phyloP scores from a whole-genome alignment of 345 rosid species.

The Geranium rotundifolium region DNA sequence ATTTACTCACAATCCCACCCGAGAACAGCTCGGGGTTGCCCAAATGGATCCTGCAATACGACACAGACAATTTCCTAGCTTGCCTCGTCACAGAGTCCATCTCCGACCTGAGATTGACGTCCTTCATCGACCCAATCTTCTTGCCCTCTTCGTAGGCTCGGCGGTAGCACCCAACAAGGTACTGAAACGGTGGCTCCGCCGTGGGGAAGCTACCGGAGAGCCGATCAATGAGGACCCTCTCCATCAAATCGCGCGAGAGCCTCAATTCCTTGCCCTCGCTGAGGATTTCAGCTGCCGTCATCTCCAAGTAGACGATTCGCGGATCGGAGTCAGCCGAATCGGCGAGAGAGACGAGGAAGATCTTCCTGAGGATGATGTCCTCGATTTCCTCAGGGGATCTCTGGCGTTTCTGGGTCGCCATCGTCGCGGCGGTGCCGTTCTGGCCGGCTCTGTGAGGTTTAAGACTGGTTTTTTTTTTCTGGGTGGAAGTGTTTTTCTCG shows the following conservation, averaged over 20 bases:
- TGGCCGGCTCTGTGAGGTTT: background rate
- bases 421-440: conserved; percentile 6
- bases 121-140: conserved; percentile 82
- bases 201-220: conserved; percentile 52
- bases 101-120: conserved; percentile 48
- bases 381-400: conserved; percentile 70
- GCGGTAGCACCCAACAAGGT: conserved; percentile 64
- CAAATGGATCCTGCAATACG: conserved; percentile 68
- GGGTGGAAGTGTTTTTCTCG: background rate
- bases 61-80: conserved; percentile 56
- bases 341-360: conserved; percentile 50
- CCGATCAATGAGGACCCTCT: conserved; percentile 73
- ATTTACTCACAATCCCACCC: conserved; percentile 12
- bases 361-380: conserved; percentile 79
- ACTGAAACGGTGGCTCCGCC: conserved; percentile 55
- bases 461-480: background rate
- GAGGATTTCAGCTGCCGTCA: conserved; percentile 88
- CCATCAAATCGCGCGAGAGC: conserved; percentile 66
- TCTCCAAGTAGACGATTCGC: conserved; percentile 51
- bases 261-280: conserved; percentile 69
- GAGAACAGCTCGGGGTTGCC: conserved; percentile 62
- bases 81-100: conserved; percentile 53
- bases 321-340: conserved; percentile 36
- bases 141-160: conserved; percentile 68
- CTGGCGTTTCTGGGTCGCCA: conserved; percentile 57